A percentile compares a stretch with the other conserved stretches of the same genome.
Conservation (phyloP, 305 asterid species). For the Fraxinus latifolia region DNA sequence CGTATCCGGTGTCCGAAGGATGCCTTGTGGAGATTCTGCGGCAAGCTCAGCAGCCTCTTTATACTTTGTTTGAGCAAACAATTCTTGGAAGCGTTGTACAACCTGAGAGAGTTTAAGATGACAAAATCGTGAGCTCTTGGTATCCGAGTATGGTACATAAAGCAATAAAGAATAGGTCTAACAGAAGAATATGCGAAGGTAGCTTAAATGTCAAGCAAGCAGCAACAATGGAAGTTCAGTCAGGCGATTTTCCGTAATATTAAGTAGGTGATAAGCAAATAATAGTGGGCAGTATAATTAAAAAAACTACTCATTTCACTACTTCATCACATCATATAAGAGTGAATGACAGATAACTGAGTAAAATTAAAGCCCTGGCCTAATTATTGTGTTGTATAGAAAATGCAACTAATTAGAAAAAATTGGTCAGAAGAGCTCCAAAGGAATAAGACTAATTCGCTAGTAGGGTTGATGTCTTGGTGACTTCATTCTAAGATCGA, state of each 20-base stretch:
- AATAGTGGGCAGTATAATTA: background rate
- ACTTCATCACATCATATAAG: constrained; percentile 7
- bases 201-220: background rate
- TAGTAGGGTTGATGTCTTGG: background rate
- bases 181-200: background rate
- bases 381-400: background rate
- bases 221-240: background rate
- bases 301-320: background rate
- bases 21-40: constrained; percentile 99
- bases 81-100: constrained; percentile 98
- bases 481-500: background rate
- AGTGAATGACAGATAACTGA: background rate
- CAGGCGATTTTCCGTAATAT: background rate
- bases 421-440: background rate
- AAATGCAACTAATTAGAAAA: background rate
- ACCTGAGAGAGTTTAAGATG: constrained; percentile 50
- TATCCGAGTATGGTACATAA: background rate
- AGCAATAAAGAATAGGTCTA: background rate
- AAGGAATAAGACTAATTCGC: background rate
- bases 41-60: constrained; percentile 99
- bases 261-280: background rate
- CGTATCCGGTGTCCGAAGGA: constrained; percentile 93
- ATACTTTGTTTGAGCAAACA: constrained; percentile 97
- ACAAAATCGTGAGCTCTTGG: background rate
- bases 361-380: background rate